A percentile compares a stretch with the other conserved stretches of the same genome.
phyloP scores from a whole-genome alignment of 1,139 yeast genomes.

The Wickerhamomyces sp. region DNA sequence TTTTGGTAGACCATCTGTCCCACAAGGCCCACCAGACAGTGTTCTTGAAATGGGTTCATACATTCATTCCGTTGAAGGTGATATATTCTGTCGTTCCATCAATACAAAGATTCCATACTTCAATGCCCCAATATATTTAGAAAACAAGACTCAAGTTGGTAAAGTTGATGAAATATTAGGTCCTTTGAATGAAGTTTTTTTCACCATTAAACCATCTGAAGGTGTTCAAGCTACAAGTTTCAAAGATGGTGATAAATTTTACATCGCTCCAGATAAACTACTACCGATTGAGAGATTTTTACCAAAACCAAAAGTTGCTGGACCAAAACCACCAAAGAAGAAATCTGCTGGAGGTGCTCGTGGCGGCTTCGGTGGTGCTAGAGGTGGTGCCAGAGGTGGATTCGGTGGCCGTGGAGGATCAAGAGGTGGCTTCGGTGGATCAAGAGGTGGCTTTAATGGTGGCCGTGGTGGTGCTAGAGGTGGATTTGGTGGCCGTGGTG shows the following conservation, averaged over 20 bases:
- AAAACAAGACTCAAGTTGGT: slow-evolving; percentile 92
- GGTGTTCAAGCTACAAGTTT: slow-evolving; percentile 94
- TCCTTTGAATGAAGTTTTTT: slow-evolving; percentile 92
- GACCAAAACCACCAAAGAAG: slow-evolving; percentile 76
- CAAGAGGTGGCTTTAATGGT: slow-evolving; percentile 34
- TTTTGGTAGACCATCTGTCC: slow-evolving; percentile 37
- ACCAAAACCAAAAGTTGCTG: slow-evolving; percentile 83
- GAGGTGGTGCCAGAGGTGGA: slow-evolving; percentile 42
- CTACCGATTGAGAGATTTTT: slow-evolving; percentile 93
- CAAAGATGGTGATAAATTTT: slow-evolving; percentile 94
- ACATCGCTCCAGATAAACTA: slow-evolving; percentile 90
- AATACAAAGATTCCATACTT: slow-evolving; percentile 95
- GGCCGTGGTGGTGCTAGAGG: slow-evolving; percentile 35
- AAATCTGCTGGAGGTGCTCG: slow-evolving; percentile 45
- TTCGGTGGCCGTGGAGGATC: slow-evolving; percentile 42
- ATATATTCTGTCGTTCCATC: slow-evolving; percentile 91
- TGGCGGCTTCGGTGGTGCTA: slow-evolving; percentile 42
- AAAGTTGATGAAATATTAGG: slow-evolving; percentile 98
- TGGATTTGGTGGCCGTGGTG: slow-evolving; percentile 46
- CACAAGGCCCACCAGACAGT: slow-evolving; percentile 81
- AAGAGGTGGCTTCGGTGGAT: slow-evolving; percentile 32
- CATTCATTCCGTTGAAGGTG: slow-evolving; percentile 93
- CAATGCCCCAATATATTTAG: slow-evolving; percentile 97
- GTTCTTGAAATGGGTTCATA: slow-evolving; percentile 94
- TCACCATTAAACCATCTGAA: slow-evolving; percentile 92